Evolutionary conservation across 495 filamentous ascomycete species (phyloP).

Genomic region (Neurospora sp.): DNA sequence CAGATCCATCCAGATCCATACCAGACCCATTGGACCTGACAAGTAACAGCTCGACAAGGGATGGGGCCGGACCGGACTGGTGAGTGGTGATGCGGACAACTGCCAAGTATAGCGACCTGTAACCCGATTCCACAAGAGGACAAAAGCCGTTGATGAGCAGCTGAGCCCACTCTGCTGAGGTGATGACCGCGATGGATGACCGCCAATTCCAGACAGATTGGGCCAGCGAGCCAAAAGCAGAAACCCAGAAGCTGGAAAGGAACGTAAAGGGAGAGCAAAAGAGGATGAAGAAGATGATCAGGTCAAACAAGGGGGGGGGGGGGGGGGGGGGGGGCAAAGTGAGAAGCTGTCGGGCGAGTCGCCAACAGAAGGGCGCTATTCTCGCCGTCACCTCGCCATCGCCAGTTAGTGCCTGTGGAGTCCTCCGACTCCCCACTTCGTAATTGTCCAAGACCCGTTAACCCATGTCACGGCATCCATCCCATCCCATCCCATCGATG

Average conservation of each 20-base stretch:
- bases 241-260: not conserved
- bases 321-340: too few species aligned
- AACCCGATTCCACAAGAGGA: not conserved
- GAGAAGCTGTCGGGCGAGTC: not conserved
- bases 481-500: constrained; percentile 1
- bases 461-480: not conserved
- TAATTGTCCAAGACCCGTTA: constrained; percentile 21
- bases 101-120: not conserved
- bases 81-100: not conserved
- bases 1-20: not conserved
- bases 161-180: not conserved
- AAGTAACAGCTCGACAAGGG: not conserved
- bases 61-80: not conserved
- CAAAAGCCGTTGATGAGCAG: not conserved
- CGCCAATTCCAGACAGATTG: not conserved
- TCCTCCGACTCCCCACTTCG: constrained; percentile 12
- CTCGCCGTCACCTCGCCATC: constrained; percentile 13
- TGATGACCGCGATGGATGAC: not conserved
- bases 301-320: too few species aligned
- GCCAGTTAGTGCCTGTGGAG: constrained; percentile 13
- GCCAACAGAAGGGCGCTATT: constrained; percentile 12
- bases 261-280: not conserved
- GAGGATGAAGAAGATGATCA: not conserved
- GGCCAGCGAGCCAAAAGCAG: not conserved
- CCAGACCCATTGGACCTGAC: not conserved